Conservation (phyloP, 305 asterid genomes). For the Fraxinus nigra region DNA sequence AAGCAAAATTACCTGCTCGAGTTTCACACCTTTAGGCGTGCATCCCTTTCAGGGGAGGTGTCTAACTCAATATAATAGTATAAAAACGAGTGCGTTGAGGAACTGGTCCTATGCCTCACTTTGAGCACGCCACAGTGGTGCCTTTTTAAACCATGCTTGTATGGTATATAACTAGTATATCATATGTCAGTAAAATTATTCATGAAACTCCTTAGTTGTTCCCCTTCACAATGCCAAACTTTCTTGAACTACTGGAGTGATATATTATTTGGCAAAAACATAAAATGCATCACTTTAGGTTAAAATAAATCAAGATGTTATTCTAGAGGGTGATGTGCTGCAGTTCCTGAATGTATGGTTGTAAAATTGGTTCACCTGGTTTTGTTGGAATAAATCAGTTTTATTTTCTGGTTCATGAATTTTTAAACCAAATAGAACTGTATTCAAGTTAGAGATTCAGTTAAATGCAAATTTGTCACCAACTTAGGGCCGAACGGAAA, state of each 20-base stretch:
- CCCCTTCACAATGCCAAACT: not conserved
- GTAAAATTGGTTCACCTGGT: not conserved
- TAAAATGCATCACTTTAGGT: not conserved
- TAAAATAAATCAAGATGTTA: not conserved
- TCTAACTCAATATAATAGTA: not conserved
- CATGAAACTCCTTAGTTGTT: not conserved
- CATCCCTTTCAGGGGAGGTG: not conserved
- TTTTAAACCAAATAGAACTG: not conserved
- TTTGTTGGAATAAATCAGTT: not conserved
- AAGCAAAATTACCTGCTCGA: not conserved
- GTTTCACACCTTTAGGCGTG: not conserved
- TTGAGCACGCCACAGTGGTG: not conserved
- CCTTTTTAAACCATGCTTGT: not conserved
- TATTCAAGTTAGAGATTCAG: not conserved
- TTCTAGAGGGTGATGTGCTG: not conserved
- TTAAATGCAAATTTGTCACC: not conserved
- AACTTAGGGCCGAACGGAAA: not conserved
- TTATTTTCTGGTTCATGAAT: not conserved
- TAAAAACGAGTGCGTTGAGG: not conserved
- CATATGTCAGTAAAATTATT: not conserved
- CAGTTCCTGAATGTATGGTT: not conserved
- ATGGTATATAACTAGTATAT: not conserved
- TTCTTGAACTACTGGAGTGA: not conserved
- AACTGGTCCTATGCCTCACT: not conserved
- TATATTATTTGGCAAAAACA: not conserved